These are phyloP conservation scores for Chondrostereum purpureum DNA, from an alignment of 1,284 basidiomycete genomes.

Conservation along the genomic window DNA sequence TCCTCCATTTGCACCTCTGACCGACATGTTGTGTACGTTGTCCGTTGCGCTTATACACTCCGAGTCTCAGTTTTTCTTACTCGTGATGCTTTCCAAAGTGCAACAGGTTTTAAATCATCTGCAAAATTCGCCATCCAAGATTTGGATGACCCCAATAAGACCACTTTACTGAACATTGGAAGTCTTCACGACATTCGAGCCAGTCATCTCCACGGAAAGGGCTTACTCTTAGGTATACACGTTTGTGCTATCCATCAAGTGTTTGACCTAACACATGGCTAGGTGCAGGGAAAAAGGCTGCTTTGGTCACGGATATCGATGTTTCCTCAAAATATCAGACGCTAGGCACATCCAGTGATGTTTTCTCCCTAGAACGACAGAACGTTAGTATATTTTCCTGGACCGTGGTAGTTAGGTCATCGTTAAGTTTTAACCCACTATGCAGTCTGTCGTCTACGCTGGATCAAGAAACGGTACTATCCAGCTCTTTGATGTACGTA, in stretches of 20 bases:
- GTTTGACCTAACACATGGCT: constrained; percentile 9
- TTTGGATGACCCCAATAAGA: constrained; percentile 26
- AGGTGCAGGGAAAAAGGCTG: constrained; percentile 41
- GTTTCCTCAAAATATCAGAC: constrained; percentile 12
- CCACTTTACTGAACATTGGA: constrained; percentile 28
- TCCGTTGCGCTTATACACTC: constrained; percentile 15
- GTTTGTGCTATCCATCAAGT: constrained; percentile 3
- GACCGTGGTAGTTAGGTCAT: too few species aligned
- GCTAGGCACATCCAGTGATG: constrained; percentile 3
- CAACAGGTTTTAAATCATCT: constrained; percentile 44
- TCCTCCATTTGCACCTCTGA: constrained; percentile 47
- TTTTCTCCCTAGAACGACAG: constrained; percentile 7
- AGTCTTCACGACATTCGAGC: constrained; percentile 52
- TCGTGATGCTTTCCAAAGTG: constrained; percentile 24
- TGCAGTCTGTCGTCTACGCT: constrained; percentile 50
- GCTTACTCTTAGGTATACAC: constrained; percentile 48
- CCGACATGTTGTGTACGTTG: constrained; percentile 41
- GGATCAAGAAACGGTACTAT: constrained; percentile 59
- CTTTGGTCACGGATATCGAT: constrained; percentile 47
- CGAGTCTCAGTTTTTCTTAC: constrained; percentile 3
- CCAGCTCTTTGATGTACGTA: constrained; percentile 53
- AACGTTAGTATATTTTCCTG: too few species aligned
- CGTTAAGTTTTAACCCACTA: too few species aligned
- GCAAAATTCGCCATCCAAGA: constrained; percentile 42
- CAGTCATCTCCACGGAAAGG: constrained; percentile 39